phyloP scores from a whole-genome alignment of 2,329 filamentous ascomycete genomes.

The Thielaviopsis euricoi region DNA sequence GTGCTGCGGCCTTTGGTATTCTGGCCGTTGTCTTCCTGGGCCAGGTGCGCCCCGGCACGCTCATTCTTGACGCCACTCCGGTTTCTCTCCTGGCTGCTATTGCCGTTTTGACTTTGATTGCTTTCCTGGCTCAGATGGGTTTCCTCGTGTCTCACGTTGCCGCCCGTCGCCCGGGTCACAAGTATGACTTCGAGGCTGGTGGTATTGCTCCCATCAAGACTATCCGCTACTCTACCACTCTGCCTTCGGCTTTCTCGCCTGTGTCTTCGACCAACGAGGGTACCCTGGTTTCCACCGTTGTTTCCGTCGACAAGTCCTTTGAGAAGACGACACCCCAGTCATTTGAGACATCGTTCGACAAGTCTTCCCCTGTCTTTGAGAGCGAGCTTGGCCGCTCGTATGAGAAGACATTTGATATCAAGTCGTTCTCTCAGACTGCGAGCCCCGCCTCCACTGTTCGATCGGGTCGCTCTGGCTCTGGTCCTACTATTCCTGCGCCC shows the following conservation, averaged over 20 bases:
- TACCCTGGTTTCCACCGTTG: conserved; percentile 1
- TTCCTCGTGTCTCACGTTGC: conserved; percentile 6
- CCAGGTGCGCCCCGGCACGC: neutral
- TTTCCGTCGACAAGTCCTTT: conserved; percentile 1
- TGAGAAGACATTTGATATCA: neutral
- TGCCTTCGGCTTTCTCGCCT: conserved; percentile 6
- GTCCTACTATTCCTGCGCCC: neutral
- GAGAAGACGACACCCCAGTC: neutral
- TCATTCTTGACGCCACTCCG: conserved; percentile 1
- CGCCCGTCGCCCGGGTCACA: conserved; percentile 1
- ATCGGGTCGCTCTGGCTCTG: neutral
- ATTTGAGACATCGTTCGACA: conserved; percentile 2
- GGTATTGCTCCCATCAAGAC: conserved; percentile 8
- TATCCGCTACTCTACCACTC: conserved; percentile 10
- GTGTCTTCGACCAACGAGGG: neutral
- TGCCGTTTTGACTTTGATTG: conserved; percentile 4
- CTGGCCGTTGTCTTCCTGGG: conserved; percentile 9
- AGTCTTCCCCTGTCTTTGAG: neutral
- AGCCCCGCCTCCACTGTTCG: conserved; percentile 7
- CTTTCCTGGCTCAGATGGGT: conserved; percentile 7
- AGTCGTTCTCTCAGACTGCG: conserved; percentile 1
- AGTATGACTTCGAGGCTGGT: conserved; percentile 4
- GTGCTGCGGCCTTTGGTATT: conserved; percentile 5
- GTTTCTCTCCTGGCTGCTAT: conserved; percentile 4
- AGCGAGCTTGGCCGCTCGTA: neutral